Base-by-base conservation (phyloP, 768 basidiomycete species). In the Dendrothele bispora region DNA sequence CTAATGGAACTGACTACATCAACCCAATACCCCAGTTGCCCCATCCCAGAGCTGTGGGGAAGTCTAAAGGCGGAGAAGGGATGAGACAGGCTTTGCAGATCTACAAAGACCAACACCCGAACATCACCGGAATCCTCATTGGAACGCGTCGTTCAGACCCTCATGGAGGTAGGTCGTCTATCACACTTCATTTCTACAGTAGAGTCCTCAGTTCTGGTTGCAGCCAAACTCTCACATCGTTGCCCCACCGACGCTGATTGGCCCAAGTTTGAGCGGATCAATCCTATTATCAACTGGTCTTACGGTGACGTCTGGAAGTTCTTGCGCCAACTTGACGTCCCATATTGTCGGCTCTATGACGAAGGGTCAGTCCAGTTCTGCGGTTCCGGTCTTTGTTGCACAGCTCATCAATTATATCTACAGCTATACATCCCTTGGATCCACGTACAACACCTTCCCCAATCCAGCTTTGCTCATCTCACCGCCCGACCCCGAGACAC, bases 361-460 rank as follows among this genome's bases (percentile, higher is more conserved):
- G 74, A 88, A 68, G 97, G 95, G 89, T 95, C 49, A 46, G 84
- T 64, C n/a, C n/a, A n/a, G 10, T 43, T 42, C 10, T 12, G 1
- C 43, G 41, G 17, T 56, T 32, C 29, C 47, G 38, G 50, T 45
- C 24, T 39, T 26, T 20, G 24, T 18, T 40, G 22, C 12, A 30
- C 3, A 28, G 39, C 18, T 38, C 17, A 20, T 5, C 21, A 14
- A 29, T 8, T 22, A 8, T 12, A 7, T 17, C 21, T 27, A 37
- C 53, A 95, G 94, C n/a, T 99, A 95, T 66, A 99, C 97, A 2
- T 98, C 95, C 4, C 81, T 99, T 17, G 95, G 97, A 15, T 97
- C 95, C 10, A 93, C 88, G 7, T 91, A 82, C 68, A 97, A 98
- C 68, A 98, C 97, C 0, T 87, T 86, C 62, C 93, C 85, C 0